Evolutionary conservation across 108 stramenopile species (phyloP).

Genomic region (Nitzschia sp.): DNA sequence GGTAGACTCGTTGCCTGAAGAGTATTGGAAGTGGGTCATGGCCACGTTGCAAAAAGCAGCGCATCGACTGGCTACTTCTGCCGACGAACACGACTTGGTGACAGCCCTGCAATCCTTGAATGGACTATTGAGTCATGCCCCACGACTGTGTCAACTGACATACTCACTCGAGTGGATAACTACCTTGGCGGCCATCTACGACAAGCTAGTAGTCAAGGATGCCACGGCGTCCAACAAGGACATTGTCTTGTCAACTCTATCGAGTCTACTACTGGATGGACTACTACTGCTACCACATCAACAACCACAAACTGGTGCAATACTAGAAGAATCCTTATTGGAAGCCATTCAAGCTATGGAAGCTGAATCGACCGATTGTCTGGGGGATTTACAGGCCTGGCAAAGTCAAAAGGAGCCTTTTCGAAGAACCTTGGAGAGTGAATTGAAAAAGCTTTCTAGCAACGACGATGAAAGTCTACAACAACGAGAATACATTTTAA

Average conservation of each 20-base stretch:
- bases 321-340: slow-evolving; percentile 28
- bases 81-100: slow-evolving; percentile 4
- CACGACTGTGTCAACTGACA: slow-evolving; percentile 19
- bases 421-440: slow-evolving; percentile 19
- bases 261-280: slow-evolving; percentile 37
- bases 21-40: slow-evolving; percentile 4
- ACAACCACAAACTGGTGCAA: neutral
- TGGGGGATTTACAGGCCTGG: slow-evolving; percentile 42
- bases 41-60: slow-evolving; percentile 5
- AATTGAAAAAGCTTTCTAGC: neutral
- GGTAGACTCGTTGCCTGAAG: slow-evolving; percentile 21
- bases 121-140: slow-evolving; percentile 16
- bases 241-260: slow-evolving; percentile 15
- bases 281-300: slow-evolving; percentile 5
- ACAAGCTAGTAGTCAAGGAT: slow-evolving; percentile 16
- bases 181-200: slow-evolving; percentile 28
- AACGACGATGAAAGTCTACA: slow-evolving; percentile 4
- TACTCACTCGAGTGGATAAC: slow-evolving; percentile 24
- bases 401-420: slow-evolving; percentile 23
- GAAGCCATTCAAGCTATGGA: slow-evolving; percentile 36
- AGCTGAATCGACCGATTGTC: slow-evolving; percentile 37
- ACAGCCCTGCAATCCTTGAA: neutral
- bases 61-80: neutral
- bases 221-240: slow-evolving; percentile 12
- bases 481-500: slow-evolving; percentile 44